Evolutionary conservation across 257 asterid genomes (phyloP).

Genomic region (Solanum sparsipilum): DNA sequence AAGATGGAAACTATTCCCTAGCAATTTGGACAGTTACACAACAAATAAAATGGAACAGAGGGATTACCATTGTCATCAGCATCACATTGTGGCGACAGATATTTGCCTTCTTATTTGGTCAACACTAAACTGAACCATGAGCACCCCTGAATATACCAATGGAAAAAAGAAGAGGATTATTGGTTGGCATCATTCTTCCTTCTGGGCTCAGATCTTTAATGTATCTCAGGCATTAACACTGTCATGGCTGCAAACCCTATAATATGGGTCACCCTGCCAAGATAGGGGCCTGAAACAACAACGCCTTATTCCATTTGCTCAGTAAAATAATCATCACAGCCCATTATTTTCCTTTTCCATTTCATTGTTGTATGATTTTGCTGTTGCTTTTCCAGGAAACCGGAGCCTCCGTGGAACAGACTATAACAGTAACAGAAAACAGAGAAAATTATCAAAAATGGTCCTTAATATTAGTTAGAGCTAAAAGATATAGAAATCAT

Average conservation of each 20-base stretch:
- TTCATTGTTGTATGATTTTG: neutral
- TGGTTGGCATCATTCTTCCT: slow-evolving; percentile 4
- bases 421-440: neutral
- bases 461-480: neutral
- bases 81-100: neutral
- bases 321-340: slow-evolving; percentile 16
- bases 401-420: neutral
- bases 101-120: neutral
- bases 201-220: neutral
- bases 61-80: neutral
- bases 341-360: neutral
- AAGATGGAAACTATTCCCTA: neutral
- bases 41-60: neutral
- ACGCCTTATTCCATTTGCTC: neutral
- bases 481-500: neutral
- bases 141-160: neutral
- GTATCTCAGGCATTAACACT: neutral
- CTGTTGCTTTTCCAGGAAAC: neutral
- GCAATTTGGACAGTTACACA: neutral
- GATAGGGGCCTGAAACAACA: slow-evolving; percentile 4
- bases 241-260: neutral
- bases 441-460: neutral
- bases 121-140: neutral
- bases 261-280: slow-evolving; percentile 9
- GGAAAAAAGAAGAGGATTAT: neutral